These are phyloP conservation scores for Puya raimondii DNA, from an alignment of 176 grass and related monocot genomes.

Conservation along the genomic window DNA sequence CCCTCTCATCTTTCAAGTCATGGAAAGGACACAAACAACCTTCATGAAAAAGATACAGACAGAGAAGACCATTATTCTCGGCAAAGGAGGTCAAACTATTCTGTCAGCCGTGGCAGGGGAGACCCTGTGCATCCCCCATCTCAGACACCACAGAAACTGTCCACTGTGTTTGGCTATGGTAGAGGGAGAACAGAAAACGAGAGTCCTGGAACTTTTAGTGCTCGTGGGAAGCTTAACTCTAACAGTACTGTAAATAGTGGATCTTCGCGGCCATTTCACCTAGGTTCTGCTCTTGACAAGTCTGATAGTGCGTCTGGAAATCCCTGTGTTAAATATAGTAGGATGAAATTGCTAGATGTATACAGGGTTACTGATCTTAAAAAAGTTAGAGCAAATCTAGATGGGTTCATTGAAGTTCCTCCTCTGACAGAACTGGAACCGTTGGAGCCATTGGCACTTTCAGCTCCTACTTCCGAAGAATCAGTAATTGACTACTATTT, in stretches of 20 bases:
- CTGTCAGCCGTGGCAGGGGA: constrained; percentile 49
- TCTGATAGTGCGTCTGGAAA: constrained; percentile 55
- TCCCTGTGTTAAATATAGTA: constrained; percentile 61
- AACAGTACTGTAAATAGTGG: constrained; percentile 34
- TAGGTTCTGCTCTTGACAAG: constrained; percentile 53
- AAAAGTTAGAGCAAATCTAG: constrained; percentile 42
- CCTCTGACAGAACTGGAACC: constrained; percentile 47
- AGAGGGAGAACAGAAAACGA: constrained; percentile 58
- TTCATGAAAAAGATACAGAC: constrained; percentile 65
- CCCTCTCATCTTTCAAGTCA: constrained; percentile 31
- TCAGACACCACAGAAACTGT: constrained; percentile 31
- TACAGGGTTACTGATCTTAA: constrained; percentile 74
- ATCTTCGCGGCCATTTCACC: constrained; percentile 44
- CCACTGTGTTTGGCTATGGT: constrained; percentile 51
- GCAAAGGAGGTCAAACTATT: constrained; percentile 81
- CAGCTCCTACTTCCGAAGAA: constrained; percentile 75
- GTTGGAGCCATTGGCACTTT: constrained; percentile 82
- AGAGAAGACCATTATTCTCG: constrained; percentile 61
- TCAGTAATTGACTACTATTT: constrained; percentile 34
- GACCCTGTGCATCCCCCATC: constrained; percentile 48
- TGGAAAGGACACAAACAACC: constrained; percentile 45
- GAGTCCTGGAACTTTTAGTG: constrained; percentile 34
- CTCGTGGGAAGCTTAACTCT: constrained; percentile 60
- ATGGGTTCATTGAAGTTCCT: constrained; percentile 55
- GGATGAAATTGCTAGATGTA: constrained; percentile 95